Conservation (phyloP, 2,329 filamentous ascomycete species). For the Calonectria ilicicola region DNA sequence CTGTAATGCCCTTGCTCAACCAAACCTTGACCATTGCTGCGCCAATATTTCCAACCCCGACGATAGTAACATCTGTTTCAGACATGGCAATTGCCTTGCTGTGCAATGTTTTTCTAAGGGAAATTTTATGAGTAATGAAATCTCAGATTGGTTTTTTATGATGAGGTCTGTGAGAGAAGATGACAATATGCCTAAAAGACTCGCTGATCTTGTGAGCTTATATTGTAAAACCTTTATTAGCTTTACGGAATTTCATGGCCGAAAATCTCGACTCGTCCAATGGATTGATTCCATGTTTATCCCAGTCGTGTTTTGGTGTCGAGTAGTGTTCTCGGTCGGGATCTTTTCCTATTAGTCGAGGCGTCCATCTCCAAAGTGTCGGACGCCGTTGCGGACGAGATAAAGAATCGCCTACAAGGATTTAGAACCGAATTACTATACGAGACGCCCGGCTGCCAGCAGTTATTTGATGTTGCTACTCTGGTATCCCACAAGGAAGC, state of each 20-base stretch:
- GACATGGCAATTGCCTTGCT: background rate
- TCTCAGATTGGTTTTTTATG: too few species aligned
- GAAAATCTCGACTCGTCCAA: too few species aligned
- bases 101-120: too few species aligned
- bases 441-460: background rate
- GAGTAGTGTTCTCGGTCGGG: background rate
- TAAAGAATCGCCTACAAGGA: background rate
- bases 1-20: background rate
- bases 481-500: too few species aligned
- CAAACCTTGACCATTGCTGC: background rate
- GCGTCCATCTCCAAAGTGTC: background rate
- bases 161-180: too few species aligned
- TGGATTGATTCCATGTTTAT: background rate
- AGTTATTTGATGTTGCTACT: background rate
- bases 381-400: background rate
- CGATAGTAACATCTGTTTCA: background rate
- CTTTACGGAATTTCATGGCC: too few species aligned
- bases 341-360: background rate
- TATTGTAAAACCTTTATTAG: too few species aligned
- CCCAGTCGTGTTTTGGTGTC: background rate
- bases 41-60: background rate
- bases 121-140: too few species aligned
- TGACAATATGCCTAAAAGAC: too few species aligned
- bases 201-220: too few species aligned
- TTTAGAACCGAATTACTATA: too few species aligned